Evolutionary conservation across 441 rosid species (phyloP).

Genomic region (Macaranga tanarius): DNA sequence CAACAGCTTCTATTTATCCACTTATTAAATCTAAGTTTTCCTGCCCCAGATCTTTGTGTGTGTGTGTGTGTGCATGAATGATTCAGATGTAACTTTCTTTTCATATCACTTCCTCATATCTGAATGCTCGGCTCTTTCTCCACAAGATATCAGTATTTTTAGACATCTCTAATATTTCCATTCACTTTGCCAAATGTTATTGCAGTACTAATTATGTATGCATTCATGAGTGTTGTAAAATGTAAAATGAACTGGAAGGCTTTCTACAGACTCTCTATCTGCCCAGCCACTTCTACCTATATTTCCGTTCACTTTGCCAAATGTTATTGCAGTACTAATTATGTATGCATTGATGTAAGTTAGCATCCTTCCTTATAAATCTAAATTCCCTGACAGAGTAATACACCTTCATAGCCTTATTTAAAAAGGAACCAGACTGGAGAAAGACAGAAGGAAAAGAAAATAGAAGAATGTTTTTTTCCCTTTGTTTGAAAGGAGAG

Average conservation of each 20-base stretch:
- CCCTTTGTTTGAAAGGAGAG: not conserved
- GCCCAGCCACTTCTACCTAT: not conserved
- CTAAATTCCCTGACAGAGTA: not conserved
- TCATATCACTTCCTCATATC: not conserved
- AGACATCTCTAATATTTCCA: not conserved
- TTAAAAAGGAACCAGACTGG: not conserved
- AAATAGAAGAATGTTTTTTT: conserved; percentile 4
- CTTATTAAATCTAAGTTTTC: too few species aligned
- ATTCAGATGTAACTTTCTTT: not conserved
- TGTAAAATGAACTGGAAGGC: not conserved
- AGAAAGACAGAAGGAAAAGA: not conserved
- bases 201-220: not conserved
- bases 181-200: not conserved
- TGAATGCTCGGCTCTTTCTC: not conserved
- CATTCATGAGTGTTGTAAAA: too few species aligned
- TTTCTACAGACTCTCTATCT: not conserved
- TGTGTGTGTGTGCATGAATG: not conserved
- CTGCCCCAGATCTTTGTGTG: not conserved
- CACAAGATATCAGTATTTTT: not conserved
- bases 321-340: not conserved
- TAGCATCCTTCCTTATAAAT: not conserved
- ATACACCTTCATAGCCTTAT: not conserved
- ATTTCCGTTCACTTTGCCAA: not conserved
- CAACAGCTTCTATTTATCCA: too few species aligned
- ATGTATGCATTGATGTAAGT: not conserved